Evolutionary conservation across 2,329 filamentous ascomycete genomes (phyloP), one percentile per base, ranked within the genome.

Genomic region (Paecilomyces niveus): DNA sequence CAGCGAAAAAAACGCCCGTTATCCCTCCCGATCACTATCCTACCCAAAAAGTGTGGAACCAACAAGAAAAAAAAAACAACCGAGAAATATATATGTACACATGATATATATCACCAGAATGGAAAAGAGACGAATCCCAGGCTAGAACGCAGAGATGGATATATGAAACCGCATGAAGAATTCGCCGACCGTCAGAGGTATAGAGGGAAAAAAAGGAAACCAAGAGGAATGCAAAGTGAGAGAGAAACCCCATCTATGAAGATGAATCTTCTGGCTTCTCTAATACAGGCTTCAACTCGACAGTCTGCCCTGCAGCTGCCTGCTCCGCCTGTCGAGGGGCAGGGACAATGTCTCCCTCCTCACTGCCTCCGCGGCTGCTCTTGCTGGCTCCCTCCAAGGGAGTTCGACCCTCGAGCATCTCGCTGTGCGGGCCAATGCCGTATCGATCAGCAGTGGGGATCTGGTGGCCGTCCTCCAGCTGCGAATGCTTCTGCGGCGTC

Each of bases 371-470:
- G 11, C 67, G 69, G 53, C 70, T 72, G 55, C 66, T 67, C 60
- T 68, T 68, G 57, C 65, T 66, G 59, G 62, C 61, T 52, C 63
- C 64, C 15, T 66, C 67, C n/a, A 61, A 57, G n/a, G 69, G 68
- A 3, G 68, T 76, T 65, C 81, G 81, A 65, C 81, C 81, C 67
- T 84, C 82, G 32, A 85, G 74, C 83, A 86, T 86, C 65, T 85
- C 81, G 64, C 79, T 82, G 74, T 87, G 85, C 63, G 83, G 79
- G 15, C 75, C 73, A 60, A 84, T 85, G 32, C 83, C 85, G 69
- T 87, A 84, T 58, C 85, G 80, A 31, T 86, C 80, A 51, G 80
- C 79, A 58, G 81, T 80, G 2, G 84, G 82, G 56, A 87, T 79
- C 26, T 80, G 70, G 68, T 81, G 78, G 62, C 83, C 81, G 33